Evolutionary conservation across 1,284 basidiomycete genomes (phyloP).

Genomic region (Tremellales sp.): DNA sequence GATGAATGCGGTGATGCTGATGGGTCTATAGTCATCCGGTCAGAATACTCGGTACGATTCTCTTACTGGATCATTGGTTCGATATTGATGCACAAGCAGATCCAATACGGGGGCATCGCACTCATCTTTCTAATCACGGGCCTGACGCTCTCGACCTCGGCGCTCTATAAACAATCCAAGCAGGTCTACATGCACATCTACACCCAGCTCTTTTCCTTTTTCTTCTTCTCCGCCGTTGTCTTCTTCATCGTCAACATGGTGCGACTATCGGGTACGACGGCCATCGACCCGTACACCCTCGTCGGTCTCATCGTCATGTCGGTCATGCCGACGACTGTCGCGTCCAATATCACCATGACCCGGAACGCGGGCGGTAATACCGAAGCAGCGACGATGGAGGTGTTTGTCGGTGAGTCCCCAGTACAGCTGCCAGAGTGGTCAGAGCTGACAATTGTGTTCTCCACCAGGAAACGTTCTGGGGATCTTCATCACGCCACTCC

Average conservation of each 20-base stretch:
- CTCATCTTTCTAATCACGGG: conserved; percentile 44
- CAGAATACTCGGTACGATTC: conserved; percentile 19
- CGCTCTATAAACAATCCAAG: conserved; percentile 20
- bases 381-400: conserved; percentile 33
- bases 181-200: conserved; percentile 38
- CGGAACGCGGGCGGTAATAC: conserved; percentile 34
- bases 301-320: conserved; percentile 38
- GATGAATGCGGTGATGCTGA: too few species aligned
- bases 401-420: conserved; percentile 31
- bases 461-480: conserved; percentile 26
- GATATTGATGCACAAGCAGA: background rate
- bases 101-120: conserved; percentile 34
- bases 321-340: conserved; percentile 33
- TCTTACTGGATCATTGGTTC: background rate
- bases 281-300: conserved; percentile 32
- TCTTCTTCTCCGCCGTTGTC: conserved; percentile 36
- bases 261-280: conserved; percentile 9
- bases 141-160: conserved; percentile 28
- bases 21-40: conserved; percentile 16
- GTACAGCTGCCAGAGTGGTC: background rate
- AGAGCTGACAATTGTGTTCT: background rate
- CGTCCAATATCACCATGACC: conserved; percentile 42
- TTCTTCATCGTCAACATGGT: conserved; percentile 32
- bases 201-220: conserved; percentile 34
- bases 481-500: conserved; percentile 36